Percentiles rank a stretch among this genome's conserved stretches.
phyloP scores from a whole-genome alignment of 78 protist genomes.

The Bigelowiella natans region DNA sequence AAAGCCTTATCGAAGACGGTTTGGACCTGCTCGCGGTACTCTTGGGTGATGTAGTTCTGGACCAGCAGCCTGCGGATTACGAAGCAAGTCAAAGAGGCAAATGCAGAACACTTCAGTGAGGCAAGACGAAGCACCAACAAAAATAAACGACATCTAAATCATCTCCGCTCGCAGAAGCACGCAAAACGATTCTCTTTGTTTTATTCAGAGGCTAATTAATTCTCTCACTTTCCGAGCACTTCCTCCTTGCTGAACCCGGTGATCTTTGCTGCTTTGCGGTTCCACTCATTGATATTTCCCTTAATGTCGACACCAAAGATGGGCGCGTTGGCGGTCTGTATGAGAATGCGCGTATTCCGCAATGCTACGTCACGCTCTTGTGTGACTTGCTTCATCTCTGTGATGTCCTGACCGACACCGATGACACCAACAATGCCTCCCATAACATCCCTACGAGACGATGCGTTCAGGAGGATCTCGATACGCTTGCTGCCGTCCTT shows the following conservation, averaged over 20 bases:
- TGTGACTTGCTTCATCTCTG: neutral
- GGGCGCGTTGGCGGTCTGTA: slow-evolving; percentile 6
- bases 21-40: neutral
- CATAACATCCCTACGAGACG: neutral
- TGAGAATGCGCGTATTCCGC: neutral
- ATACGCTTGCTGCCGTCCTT: neutral
- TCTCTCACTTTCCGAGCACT: neutral
- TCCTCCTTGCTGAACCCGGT: neutral
- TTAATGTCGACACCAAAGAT: slow-evolving; percentile 1
- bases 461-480: neutral
- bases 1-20: neutral
- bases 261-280: neutral
- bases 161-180: no score
- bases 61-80: neutral
- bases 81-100: neutral
- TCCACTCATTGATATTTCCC: neutral
- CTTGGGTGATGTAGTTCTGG: neutral
- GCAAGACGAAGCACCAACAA: no score
- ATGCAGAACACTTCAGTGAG: neutral
- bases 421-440: neutral
- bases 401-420: slow-evolving; percentile 16
- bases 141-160: no score
- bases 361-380: neutral
- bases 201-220: no score
- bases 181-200: no score